Evolutionary conservation across 129 eudicot genomes (phyloP).

Genomic region (Logfia minima): DNA sequence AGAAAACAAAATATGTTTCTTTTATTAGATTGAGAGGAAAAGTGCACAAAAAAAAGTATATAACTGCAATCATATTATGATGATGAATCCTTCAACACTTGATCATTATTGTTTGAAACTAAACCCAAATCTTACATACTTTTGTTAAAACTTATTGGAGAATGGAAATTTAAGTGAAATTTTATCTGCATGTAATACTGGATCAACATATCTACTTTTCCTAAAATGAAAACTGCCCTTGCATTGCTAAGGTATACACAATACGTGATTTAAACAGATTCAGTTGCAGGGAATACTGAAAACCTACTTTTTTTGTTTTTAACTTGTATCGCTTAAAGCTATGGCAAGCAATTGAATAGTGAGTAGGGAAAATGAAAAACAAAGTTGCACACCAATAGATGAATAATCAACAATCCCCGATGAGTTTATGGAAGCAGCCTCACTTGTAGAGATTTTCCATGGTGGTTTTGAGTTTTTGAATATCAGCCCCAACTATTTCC

Average conservation of each 20-base stretch:
- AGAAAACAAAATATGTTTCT: no score
- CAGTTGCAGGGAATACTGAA: not conserved
- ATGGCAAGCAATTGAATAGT: not conserved
- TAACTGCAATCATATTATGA: no score
- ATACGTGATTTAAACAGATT: not conserved
- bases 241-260: not conserved
- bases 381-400: not conserved
- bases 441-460: slow-evolving; percentile 71
- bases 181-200: not conserved
- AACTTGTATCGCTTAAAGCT: not conserved
- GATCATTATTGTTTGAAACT: no score
- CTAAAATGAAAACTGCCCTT: not conserved
- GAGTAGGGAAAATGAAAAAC: not conserved
- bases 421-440: not conserved
- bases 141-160: not conserved
- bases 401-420: not conserved
- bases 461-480: slow-evolving; percentile 53
- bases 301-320: not conserved
- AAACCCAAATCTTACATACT: not conserved
- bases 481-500: slow-evolving; percentile 78
- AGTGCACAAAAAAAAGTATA: no score
- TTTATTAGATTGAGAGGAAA: no score
- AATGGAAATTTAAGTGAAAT: not conserved
- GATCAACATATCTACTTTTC: no score
- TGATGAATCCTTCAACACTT: no score